These are phyloP conservation scores for Amphirosellinia nigrospora DNA, from an alignment of 495 filamentous ascomycete genomes.

Conservation along the genomic window DNA sequence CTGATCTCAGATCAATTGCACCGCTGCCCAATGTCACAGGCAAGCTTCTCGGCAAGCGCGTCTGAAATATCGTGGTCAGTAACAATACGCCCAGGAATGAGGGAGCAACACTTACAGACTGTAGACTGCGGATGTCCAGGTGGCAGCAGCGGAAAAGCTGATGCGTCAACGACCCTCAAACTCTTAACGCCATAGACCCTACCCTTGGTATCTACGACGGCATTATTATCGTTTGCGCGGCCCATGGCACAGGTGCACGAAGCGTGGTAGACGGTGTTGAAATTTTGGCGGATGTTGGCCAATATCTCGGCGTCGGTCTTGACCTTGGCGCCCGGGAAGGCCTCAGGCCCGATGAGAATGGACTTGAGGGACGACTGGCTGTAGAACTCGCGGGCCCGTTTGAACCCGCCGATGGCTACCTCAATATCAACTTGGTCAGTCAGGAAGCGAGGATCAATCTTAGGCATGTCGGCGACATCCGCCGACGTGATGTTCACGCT, in stretches of 20 bases:
- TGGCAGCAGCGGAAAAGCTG: constrained; percentile 60
- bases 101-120: too few species aligned
- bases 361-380: constrained; percentile 30
- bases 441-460: too few species aligned
- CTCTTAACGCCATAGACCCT: constrained; percentile 57
- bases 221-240: constrained; percentile 43
- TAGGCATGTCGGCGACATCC: too few species aligned
- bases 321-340: constrained; percentile 53
- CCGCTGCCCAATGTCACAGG: too few species aligned
- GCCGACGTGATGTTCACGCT: too few species aligned
- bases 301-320: constrained; percentile 61
- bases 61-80: too few species aligned
- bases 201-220: constrained; percentile 58
- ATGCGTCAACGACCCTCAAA: constrained; percentile 65
- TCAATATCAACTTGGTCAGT: too few species aligned
- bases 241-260: constrained; percentile 65
- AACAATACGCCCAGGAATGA: too few species aligned
- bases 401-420: constrained; percentile 54
- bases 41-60: too few species aligned
- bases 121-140: constrained; percentile 62
- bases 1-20: too few species aligned
- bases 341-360: constrained; percentile 50
- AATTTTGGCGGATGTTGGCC: constrained; percentile 42
- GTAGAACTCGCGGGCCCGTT: constrained; percentile 54
- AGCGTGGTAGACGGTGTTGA: constrained; percentile 58